phyloP scores from a whole-genome alignment of 2,329 filamentous ascomycete genomes.

The Chrysosporium queenslandicum region DNA sequence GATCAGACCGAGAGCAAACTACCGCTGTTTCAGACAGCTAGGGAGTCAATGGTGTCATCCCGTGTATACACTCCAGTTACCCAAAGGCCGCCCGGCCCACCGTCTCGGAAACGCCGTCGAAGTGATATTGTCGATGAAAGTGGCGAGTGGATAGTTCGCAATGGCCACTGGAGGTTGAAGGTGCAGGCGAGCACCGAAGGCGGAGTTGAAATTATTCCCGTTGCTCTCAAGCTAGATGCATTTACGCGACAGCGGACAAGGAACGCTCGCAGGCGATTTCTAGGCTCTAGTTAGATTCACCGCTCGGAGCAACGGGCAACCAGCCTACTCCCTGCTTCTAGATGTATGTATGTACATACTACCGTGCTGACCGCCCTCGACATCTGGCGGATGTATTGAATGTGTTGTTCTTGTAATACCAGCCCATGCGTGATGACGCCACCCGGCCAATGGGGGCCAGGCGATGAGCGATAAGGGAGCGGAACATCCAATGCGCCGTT shows the following conservation, averaged over 20 bases:
- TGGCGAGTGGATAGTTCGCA: constrained; percentile 52
- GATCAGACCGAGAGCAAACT: neutral
- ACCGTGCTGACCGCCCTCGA: neutral
- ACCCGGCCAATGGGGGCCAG: neutral
- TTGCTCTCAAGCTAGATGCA: constrained; percentile 67
- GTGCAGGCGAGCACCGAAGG: constrained; percentile 45
- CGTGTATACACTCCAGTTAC: neutral
- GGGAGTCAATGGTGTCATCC: neutral
- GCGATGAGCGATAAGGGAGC: neutral
- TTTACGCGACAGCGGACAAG: constrained; percentile 55
- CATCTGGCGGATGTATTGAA: no score
- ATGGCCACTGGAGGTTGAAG: constrained; percentile 61
- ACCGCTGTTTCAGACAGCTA: neutral
- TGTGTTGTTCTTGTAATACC: no score
- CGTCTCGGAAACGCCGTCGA: constrained; percentile 35
- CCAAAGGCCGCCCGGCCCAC: neutral
- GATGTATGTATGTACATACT: neutral
- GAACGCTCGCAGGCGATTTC: constrained; percentile 56
- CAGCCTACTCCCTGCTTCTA: no score
- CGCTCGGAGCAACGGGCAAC: no score
- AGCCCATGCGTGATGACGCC: neutral
- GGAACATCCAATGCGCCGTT: neutral
- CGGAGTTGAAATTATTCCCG: constrained; percentile 59
- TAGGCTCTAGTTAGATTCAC: constrained; percentile 34
- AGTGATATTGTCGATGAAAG: constrained; percentile 37